Evolutionary conservation across 768 basidiomycete species (phyloP), one percentile per base, ranked within the genome.

Genomic region (Solioccasus polychromus): DNA sequence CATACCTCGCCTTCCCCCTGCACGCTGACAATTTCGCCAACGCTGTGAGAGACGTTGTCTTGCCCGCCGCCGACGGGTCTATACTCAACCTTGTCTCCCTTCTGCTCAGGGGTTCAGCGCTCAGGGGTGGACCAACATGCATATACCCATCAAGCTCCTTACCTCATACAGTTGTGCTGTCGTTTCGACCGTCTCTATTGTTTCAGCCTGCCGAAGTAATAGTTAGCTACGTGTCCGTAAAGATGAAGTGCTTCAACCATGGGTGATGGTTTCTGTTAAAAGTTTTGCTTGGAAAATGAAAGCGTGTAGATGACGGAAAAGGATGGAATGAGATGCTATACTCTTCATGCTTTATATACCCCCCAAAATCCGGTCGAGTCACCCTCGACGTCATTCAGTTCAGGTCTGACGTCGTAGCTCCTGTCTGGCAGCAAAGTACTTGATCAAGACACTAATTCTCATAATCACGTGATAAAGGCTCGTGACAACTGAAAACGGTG

Each of bases 21-120:
- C 17, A 74, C 50, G 4, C 62, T 45, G 25, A 67, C 58, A 18
- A 75, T 67, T 20, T 62, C 56, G 9, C 71, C 73, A 7, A 54
- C 55, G 7, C 64, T 68, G 52, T 71, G 68, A 3, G 69, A 52
- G 39, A 75, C 69, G 17, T 69, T 71, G 50, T 74, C 71, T 6
- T 44, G 18, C 8, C 39, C 52, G 18, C 71, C 73, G 9, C 74
- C 74, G 25, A 74, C 66, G 31, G 69, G 70, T 40, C 70, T 64
- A 47, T 74, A 75, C 51, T 73, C 71, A 52, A 75, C 69, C 46
- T 57, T 67, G 49, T 75, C 71, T 42, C 71, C 72, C 47, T 61
- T 51, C 69, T 67, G 22, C 3, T 25, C n/a, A 9, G 11, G 15
- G 30, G 10, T 25, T 59, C n/a, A 59, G 45, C 9, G 14, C 8